Conservation (phyloP, 768 basidiomycete genomes). For the Dacryopinax spathularia region DNA sequence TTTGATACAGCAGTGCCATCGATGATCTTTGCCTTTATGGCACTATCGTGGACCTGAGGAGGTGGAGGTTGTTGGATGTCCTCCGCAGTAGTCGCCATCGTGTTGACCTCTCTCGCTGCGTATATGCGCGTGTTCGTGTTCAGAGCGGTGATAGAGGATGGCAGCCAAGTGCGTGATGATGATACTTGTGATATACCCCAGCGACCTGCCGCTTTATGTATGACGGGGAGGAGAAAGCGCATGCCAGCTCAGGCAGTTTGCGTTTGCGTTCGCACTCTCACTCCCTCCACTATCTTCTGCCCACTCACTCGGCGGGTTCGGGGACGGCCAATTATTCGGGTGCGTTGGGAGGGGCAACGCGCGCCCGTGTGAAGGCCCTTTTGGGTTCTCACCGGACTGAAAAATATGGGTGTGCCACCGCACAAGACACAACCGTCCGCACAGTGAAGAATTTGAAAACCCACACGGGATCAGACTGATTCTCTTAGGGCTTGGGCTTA, state of each 20-base stretch:
- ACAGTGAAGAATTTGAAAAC: no score
- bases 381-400: neutral
- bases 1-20: conserved; percentile 77
- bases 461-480: no score
- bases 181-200: no score
- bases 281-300: no score
- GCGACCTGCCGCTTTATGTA: no score
- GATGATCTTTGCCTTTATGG: conserved; percentile 39
- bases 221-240: neutral
- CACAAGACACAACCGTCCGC: no score
- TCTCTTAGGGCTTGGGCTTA: no score
- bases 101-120: neutral
- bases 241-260: neutral
- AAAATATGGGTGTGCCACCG: no score
- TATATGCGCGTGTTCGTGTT: neutral
- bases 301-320: no score
- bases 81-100: neutral
- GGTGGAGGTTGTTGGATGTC: neutral
- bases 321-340: neutral
- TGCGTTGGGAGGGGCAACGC: neutral
- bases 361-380: no score
- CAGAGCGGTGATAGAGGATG: neutral
- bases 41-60: neutral
- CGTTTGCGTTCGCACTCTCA: no score
- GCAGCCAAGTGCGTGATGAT: neutral